Conservation (phyloP, 2,329 filamentous ascomycete genomes). For the Thermothelomyces thermophilus region DNA sequence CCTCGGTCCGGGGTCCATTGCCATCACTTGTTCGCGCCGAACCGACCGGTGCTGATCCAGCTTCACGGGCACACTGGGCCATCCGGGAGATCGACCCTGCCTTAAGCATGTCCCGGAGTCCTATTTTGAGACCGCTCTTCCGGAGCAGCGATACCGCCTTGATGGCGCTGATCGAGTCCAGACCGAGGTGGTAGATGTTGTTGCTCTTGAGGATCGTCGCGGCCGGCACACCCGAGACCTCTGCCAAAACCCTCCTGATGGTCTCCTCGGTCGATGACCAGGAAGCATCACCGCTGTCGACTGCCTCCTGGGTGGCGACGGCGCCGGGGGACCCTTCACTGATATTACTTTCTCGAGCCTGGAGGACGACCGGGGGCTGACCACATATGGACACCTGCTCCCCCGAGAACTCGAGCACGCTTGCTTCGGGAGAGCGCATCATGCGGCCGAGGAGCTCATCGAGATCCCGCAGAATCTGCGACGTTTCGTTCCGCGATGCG, state of each 20-base stretch:
- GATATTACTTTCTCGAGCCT: not conserved
- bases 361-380: constrained; percentile 39
- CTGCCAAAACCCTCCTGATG: constrained; percentile 44
- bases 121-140: constrained; percentile 53
- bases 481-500: constrained; percentile 40
- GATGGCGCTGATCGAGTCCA: constrained; percentile 89
- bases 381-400: constrained; percentile 58
- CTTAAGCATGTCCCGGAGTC: constrained; percentile 64
- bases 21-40: not conserved
- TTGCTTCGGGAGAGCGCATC: constrained; percentile 39
- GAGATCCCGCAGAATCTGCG: constrained; percentile 50
- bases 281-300: not conserved
- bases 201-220: constrained; percentile 52
- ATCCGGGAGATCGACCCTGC: constrained; percentile 61
- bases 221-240: constrained; percentile 55
- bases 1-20: too few relatives aligned
- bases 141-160: constrained; percentile 69
- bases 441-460: constrained; percentile 55
- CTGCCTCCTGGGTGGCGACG: not conserved
- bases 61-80: constrained; percentile 30
- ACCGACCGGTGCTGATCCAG: not conserved
- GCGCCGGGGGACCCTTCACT: not conserved
- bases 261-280: constrained; percentile 33
- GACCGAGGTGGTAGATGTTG: constrained; percentile 74
- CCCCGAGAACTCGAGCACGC: constrained; percentile 48